Conservation (phyloP, 139 green algal species). For the Dunaliella sp. region DNA sequence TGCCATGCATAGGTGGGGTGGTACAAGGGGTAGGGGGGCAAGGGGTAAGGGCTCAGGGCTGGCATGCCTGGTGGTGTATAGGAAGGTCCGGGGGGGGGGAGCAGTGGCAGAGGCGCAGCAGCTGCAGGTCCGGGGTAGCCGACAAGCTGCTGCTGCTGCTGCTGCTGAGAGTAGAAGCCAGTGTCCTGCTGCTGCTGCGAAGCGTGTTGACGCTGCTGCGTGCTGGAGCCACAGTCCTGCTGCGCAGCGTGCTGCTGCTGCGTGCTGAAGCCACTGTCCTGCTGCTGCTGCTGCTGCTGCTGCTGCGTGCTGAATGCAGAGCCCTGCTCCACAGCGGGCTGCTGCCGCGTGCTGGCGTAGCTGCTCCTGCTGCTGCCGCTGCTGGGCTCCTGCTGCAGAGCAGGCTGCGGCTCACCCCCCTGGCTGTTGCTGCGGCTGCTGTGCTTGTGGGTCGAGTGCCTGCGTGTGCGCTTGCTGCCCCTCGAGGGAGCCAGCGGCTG, state of each 20-base stretch:
- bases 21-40: too few species aligned
- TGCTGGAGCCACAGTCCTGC: neutral
- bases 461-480: neutral
- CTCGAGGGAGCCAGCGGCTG: too few species aligned
- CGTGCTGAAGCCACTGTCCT: neutral
- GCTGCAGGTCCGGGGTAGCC: neutral
- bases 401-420: too few species aligned
- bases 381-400: neutral
- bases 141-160: neutral
- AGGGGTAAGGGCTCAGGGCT: too few species aligned
- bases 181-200: neutral
- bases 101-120: neutral
- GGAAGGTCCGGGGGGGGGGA: too few species aligned
- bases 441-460: neutral
- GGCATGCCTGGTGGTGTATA: too few species aligned
- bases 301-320: neutral
- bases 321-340: neutral
- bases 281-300: neutral
- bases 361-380: neutral
- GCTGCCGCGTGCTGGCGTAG: neutral
- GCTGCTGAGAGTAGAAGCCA: neutral
- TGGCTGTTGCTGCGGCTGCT: neutral
- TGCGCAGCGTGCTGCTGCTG: neutral
- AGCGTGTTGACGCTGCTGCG: neutral
- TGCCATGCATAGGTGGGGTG: too few species aligned